Percentiles rank a stretch among this genome's conserved stretches.
Evolutionary conservation across 495 filamentous ascomycete species (phyloP).

Genomic region (Tuber indicum): DNA sequence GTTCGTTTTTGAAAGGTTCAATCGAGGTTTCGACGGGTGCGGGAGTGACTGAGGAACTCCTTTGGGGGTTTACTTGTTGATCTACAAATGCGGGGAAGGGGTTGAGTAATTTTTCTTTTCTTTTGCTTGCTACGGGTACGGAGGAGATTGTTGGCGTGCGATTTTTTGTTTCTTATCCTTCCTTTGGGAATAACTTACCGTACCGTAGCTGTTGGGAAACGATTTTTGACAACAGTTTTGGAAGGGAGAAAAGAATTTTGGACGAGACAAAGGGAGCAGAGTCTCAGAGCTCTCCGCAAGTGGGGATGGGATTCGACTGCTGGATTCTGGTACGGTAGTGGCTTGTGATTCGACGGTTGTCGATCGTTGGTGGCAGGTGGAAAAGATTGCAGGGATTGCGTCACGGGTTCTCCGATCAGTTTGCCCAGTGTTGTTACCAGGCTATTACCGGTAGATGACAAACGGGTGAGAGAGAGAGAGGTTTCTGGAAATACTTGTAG

Average conservation of each 20-base stretch:
- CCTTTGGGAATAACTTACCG: not conserved
- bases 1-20: not conserved
- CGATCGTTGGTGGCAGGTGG: not conserved
- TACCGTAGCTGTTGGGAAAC: not conserved
- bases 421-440: not conserved
- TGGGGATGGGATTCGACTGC: not conserved
- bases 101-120: not conserved
- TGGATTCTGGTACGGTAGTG: not conserved
- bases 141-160: not conserved
- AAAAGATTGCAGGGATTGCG: not conserved
- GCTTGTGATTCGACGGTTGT: not conserved
- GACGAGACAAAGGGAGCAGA: not conserved
- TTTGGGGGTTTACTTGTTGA: conserved; percentile 2
- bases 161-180: not conserved
- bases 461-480: not conserved
- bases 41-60: not conserved
- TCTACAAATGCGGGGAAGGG: conserved; percentile 25
- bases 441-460: not conserved
- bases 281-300: too few species aligned
- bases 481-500: not conserved
- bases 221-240: not conserved
- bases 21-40: conserved; percentile 7
- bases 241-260: not conserved
- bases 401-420: not conserved
- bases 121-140: conserved; percentile 1